A percentile compares a stretch with the other conserved stretches of the same genome.
Evolutionary conservation across 2,329 filamentous ascomycete species (phyloP).

Genomic region (Penicillium frequentans): DNA sequence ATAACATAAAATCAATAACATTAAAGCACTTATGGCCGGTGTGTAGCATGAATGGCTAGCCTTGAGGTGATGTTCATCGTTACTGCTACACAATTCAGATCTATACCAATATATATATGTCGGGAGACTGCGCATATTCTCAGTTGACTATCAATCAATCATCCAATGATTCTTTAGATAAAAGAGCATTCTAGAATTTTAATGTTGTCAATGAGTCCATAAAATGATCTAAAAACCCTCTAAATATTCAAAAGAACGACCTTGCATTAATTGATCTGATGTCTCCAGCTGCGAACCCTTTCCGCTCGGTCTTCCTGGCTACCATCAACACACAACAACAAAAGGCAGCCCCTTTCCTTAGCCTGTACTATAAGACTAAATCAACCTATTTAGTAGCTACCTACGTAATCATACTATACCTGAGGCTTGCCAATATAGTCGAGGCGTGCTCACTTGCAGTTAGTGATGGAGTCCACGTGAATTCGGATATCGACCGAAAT

Average conservation of each 20-base stretch:
- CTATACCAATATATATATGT: too few relatives aligned
- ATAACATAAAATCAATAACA: too few relatives aligned
- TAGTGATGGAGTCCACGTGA: not conserved
- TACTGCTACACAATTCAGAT: too few relatives aligned
- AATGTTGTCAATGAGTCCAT: too few relatives aligned
- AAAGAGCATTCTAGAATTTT: too few relatives aligned
- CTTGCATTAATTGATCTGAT: not conserved
- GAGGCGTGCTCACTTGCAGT: not conserved
- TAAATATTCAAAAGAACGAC: not conserved
- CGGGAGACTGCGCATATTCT: too few relatives aligned
- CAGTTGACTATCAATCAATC: too few relatives aligned
- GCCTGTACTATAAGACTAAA: not conserved
- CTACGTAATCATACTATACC: not conserved
- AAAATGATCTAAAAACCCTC: not conserved
- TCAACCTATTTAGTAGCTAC: not conserved
- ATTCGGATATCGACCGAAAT: not conserved
- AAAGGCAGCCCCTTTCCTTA: not conserved
- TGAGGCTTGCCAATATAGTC: not conserved
- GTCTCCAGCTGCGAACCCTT: not conserved
- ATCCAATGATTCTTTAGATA: too few relatives aligned
- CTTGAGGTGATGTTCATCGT: too few relatives aligned
- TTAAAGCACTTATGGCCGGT: too few relatives aligned
- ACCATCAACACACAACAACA: not conserved
- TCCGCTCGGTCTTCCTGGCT: not conserved
- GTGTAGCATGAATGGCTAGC: too few relatives aligned